Conservation (phyloP, 768 basidiomycete species). For the Xerocomellus dryophilus region DNA sequence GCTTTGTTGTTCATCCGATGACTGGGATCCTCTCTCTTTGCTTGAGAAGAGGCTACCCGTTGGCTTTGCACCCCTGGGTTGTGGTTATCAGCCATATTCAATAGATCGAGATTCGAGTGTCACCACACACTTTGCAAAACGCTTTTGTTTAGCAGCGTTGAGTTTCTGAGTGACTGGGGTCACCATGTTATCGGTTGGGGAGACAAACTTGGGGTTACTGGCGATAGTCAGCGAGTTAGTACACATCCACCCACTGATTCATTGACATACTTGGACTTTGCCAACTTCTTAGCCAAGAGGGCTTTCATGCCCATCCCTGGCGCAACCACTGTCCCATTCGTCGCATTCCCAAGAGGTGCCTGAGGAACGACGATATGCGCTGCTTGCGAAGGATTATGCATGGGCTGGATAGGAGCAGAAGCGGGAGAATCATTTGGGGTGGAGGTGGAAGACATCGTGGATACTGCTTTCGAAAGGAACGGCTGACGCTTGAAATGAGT, state of each 20-base stretch:
- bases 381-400: slow-evolving; percentile 82
- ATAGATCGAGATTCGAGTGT: slow-evolving; percentile 3
- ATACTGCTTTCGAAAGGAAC: neutral
- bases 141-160: slow-evolving; percentile 87
- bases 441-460: slow-evolving; percentile 51
- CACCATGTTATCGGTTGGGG: slow-evolving; percentile 94
- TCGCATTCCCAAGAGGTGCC: slow-evolving; percentile 71
- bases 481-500: neutral
- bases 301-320: slow-evolving; percentile 87
- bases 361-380: slow-evolving; percentile 77
- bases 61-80: slow-evolving; percentile 56
- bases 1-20: slow-evolving; percentile 32
- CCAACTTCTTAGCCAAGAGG: slow-evolving; percentile 89
- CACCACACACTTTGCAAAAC: slow-evolving; percentile 76
- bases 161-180: slow-evolving; percentile 93
- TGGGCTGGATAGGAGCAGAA: slow-evolving; percentile 65
- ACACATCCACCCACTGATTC: neutral
- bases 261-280: slow-evolving; percentile 72
- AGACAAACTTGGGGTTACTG: slow-evolving; percentile 86
- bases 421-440: slow-evolving; percentile 68
- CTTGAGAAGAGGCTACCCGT: slow-evolving; percentile 53
- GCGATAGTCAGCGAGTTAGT: slow-evolving; percentile 6
- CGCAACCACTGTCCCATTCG: slow-evolving; percentile 49
- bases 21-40: slow-evolving; percentile 34
- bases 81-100: slow-evolving; percentile 1